A percentile compares a stretch with the other conserved stretches of the same genome.
These are phyloP conservation scores for Mycocentrospora acerina DNA, from an alignment of 2,329 filamentous ascomycete genomes.

Conservation along the genomic window DNA sequence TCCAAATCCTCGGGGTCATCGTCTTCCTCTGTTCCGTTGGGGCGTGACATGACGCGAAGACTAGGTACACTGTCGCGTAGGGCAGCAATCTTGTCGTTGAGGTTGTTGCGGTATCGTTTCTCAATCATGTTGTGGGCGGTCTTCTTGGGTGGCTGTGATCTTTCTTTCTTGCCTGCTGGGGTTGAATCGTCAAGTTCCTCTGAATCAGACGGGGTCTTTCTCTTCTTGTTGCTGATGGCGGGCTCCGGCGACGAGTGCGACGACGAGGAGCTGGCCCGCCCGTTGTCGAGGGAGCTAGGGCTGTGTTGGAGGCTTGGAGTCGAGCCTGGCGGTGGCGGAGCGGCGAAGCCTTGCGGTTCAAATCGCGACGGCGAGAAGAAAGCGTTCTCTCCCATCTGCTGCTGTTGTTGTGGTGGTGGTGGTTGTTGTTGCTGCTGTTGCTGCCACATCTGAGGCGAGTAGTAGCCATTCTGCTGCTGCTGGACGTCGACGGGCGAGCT, in stretches of 20 bases:
- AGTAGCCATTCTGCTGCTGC: slow-evolving; percentile 31
- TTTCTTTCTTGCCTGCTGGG: slow-evolving; percentile 55
- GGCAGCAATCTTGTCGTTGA: slow-evolving; percentile 96
- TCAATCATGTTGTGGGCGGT: slow-evolving; percentile 98
- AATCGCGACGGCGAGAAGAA: slow-evolving; percentile 33
- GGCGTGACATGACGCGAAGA: slow-evolving; percentile 74
- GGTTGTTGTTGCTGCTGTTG: slow-evolving; percentile 28
- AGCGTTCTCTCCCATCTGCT: slow-evolving; percentile 20
- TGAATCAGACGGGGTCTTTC: slow-evolving; percentile 50
- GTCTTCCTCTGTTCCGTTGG: slow-evolving; percentile 63
- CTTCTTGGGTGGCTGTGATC: slow-evolving; percentile 69
- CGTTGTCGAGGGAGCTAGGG: slow-evolving; percentile 37
- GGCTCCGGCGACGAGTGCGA: slow-evolving; percentile 67
- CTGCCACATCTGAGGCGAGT: slow-evolving; percentile 35
- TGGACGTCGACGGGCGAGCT: slow-evolving; percentile 36
- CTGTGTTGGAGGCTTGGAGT: slow-evolving; percentile 43
- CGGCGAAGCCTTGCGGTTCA: slow-evolving; percentile 24
- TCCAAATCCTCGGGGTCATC: slow-evolving; percentile 79
- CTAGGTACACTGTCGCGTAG: slow-evolving; percentile 90
- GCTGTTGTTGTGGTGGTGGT: slow-evolving; percentile 27
- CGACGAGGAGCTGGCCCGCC: slow-evolving; percentile 38
- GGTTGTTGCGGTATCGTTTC: slow-evolving; percentile 91
- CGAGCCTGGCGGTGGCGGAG: slow-evolving; percentile 26
- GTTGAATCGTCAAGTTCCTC: slow-evolving; percentile 61
- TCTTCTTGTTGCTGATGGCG: slow-evolving; percentile 34